Percentiles rank a stretch among this genome's conserved stretches.
Conservation (phyloP, 139 green algal genomes). For the Chara braunii region DNA sequence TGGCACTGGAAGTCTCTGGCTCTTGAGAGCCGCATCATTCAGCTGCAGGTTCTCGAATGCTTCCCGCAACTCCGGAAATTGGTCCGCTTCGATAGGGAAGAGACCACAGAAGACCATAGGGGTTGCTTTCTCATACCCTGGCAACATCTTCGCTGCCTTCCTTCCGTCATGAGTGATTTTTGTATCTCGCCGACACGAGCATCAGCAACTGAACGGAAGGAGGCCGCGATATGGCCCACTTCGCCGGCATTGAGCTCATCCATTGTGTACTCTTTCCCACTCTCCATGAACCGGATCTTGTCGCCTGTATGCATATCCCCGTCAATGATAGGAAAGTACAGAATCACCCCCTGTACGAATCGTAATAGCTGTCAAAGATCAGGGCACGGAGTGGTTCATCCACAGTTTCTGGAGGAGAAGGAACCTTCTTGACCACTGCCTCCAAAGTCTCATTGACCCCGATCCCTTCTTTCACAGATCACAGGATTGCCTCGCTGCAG, state of each 20-base stretch:
- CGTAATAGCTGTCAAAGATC: constrained; percentile 89
- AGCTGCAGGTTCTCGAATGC: constrained; percentile 84
- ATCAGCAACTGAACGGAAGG: constrained; percentile 52
- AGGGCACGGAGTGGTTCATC: constrained; percentile 61
- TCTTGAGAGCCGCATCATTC: constrained; percentile 82
- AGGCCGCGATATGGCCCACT: constrained; percentile 27
- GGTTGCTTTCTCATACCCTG: constrained; percentile 70
- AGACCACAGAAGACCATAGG: constrained; percentile 93
- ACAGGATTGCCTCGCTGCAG: constrained; percentile 38
- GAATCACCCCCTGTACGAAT: constrained; percentile 71
- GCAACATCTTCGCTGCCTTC: constrained; percentile 45
- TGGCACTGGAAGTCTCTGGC: constrained; percentile 32
- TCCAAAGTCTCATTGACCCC: constrained; percentile 77
- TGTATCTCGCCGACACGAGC: constrained; percentile 88
- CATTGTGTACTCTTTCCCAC: constrained; percentile 61
- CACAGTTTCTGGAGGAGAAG: constrained; percentile 14
- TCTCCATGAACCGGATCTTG: constrained; percentile 35
- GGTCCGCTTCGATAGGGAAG: constrained; percentile 64
- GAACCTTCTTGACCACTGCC: constrained; percentile 68
- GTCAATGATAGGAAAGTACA: constrained; percentile 69
- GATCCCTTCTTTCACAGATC: constrained; percentile 43
- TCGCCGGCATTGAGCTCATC: constrained; percentile 58
- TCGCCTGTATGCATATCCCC: constrained; percentile 65
- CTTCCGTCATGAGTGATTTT: constrained; percentile 57
- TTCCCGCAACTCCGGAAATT: constrained; percentile 69